phyloP scores from a whole-genome alignment of 2,329 filamentous ascomycete genomes.

The Phialocephala sp. region DNA sequence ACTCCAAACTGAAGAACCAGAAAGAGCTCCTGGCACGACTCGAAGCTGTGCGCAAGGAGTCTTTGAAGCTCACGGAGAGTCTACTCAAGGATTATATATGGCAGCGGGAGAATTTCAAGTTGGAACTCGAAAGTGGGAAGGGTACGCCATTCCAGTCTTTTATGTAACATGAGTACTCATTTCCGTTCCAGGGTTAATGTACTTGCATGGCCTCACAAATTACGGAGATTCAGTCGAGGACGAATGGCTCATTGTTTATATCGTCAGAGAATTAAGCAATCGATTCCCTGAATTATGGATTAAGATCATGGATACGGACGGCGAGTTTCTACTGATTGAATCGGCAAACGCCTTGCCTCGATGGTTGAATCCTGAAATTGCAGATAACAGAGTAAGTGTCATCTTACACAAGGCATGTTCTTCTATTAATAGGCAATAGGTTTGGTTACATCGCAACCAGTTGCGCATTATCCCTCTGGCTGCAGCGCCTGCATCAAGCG shows the following conservation, averaged over 20 bases:
- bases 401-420: background rate
- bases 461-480: conserved; percentile 73
- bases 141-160: conserved; percentile 49
- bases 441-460: conserved; percentile 84
- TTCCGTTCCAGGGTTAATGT: conserved; percentile 52
- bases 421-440: conserved; percentile 47
- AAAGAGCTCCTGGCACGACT: conserved; percentile 65
- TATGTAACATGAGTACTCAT: background rate
- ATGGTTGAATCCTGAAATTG: conserved; percentile 92
- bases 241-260: conserved; percentile 94
- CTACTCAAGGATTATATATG: conserved; percentile 89
- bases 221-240: conserved; percentile 96
- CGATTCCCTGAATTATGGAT: conserved; percentile 79
- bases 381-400: conserved; percentile 70
- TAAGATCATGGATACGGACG: conserved; percentile 83
- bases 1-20: conserved; percentile 59
- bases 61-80: conserved; percentile 64
- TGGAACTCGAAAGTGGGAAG: conserved; percentile 58
- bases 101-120: conserved; percentile 85
- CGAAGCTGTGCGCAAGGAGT: conserved; percentile 73
- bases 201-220: conserved; percentile 78
- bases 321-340: conserved; percentile 94
- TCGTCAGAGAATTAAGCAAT: conserved; percentile 81
- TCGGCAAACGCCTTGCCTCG: conserved; percentile 85
- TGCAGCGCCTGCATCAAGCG: conserved; percentile 43